Conservation (phyloP, 192 early-diverging fungal species). For the Entomortierella lignicola region DNA sequence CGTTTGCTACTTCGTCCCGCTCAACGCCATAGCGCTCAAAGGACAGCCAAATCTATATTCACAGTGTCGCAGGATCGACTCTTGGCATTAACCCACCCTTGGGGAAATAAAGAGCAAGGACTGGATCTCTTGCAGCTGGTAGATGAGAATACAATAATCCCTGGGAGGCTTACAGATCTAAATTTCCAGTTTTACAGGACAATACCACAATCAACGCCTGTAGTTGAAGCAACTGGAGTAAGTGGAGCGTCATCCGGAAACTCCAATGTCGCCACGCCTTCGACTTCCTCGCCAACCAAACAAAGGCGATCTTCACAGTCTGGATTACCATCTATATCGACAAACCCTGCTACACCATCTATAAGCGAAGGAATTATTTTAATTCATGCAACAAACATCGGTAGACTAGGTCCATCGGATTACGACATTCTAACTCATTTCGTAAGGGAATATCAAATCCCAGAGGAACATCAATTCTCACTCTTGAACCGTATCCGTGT, state of each 20-base stretch:
- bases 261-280: constrained; percentile 14
- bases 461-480: constrained; percentile 77
- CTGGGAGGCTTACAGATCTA: constrained; percentile 55
- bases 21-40: constrained; percentile 87
- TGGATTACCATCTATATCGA: constrained; percentile 11
- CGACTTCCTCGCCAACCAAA: constrained; percentile 22
- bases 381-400: constrained; percentile 61
- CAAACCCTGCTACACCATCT: constrained; percentile 10
- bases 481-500: constrained; percentile 87
- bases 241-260: constrained; percentile 13
- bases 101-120: constrained; percentile 66
- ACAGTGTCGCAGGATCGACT: constrained; percentile 67
- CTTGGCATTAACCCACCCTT: constrained; percentile 68
- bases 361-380: constrained; percentile 66
- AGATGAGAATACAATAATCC: constrained; percentile 49
- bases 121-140: constrained; percentile 61
- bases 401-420: constrained; percentile 50
- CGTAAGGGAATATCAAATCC: constrained; percentile 76
- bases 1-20: constrained; percentile 88
- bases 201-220: constrained; percentile 16
- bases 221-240: neutral
- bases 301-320: constrained; percentile 35
- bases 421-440: constrained; percentile 69
- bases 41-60: constrained; percentile 68
- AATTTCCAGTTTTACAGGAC: constrained; percentile 76